Conservation (phyloP, 768 basidiomycete genomes). For the Tephrocybe rancida region DNA sequence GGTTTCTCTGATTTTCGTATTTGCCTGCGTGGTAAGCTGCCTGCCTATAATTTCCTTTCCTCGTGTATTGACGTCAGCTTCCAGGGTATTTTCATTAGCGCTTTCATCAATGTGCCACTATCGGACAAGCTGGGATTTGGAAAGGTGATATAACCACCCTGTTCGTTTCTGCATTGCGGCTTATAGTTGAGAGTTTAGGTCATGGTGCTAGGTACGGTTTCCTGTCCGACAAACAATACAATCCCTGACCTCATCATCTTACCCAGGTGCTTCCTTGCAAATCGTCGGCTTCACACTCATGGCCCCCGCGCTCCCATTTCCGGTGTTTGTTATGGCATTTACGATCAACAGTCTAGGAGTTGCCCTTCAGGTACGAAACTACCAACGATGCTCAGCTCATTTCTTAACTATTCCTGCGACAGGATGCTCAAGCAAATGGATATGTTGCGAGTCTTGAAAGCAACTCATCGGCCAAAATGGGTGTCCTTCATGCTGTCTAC, state of each 20-base stretch:
- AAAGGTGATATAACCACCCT: slow-evolving; percentile 20
- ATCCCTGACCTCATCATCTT: too few species aligned
- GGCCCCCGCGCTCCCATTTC: slow-evolving; percentile 54
- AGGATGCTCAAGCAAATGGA: slow-evolving; percentile 77
- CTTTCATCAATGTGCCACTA: slow-evolving; percentile 30
- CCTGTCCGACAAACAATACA: background rate
- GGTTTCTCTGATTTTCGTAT: slow-evolving; percentile 46
- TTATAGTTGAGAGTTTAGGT: slow-evolving; percentile 14
- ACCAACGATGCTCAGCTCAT: background rate
- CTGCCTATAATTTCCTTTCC: background rate
- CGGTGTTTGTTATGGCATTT: slow-evolving; percentile 44
- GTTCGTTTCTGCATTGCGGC: background rate
- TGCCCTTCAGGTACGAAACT: slow-evolving; percentile 30
- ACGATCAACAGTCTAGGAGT: slow-evolving; percentile 31
- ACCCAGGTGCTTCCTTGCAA: slow-evolving; percentile 30
- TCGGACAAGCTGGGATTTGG: slow-evolving; percentile 32
- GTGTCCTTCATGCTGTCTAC: slow-evolving; percentile 66
- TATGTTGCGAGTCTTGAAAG: slow-evolving; percentile 62
- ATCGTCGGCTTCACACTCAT: slow-evolving; percentile 46
- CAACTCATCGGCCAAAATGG: slow-evolving; percentile 65
- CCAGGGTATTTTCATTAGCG: slow-evolving; percentile 32
- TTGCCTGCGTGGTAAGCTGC: slow-evolving; percentile 32
- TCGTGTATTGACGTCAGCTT: background rate
- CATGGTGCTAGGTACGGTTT: slow-evolving; percentile 23
- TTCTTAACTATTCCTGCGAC: background rate